A percentile compares a stretch with the other conserved stretches of the same genome.
Evolutionary conservation across 768 basidiomycete genomes (phyloP).

Genomic region (Hydnomerulius pinastri): DNA sequence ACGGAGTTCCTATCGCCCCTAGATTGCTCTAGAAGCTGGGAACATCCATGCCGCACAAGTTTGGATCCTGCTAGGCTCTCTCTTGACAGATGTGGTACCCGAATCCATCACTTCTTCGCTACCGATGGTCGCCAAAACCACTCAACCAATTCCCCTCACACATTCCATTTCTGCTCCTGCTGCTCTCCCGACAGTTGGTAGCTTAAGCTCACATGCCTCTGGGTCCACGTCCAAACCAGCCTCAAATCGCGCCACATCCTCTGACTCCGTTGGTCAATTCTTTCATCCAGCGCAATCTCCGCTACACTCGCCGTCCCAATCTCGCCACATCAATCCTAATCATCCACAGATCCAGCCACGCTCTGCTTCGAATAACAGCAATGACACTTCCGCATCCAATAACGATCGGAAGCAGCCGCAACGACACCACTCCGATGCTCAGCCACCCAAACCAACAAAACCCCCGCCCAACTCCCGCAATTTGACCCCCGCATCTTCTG

Average conservation of each 20-base stretch:
- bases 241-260: conserved; percentile 28
- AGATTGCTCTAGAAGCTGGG: conserved; percentile 64
- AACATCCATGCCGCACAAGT: conserved; percentile 58
- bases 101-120: conserved; percentile 29
- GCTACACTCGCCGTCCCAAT: conserved; percentile 25
- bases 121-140: conserved; percentile 17
- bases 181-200: conserved; percentile 32
- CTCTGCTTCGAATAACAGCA: conserved; percentile 18
- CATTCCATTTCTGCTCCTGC: conserved; percentile 47
- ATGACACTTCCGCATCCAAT: conserved; percentile 20
- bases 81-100: conserved; percentile 53
- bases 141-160: conserved; percentile 28
- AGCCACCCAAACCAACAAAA: conserved; percentile 21
- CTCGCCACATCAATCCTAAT: conserved; percentile 13
- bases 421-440: conserved; percentile 18
- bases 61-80: conserved; percentile 66
- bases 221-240: conserved; percentile 19
- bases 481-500: conserved; percentile 59
- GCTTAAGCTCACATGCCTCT: conserved; percentile 3
- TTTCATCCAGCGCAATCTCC: conserved; percentile 9
- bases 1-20: neutral
- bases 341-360: conserved; percentile 11
- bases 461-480: conserved; percentile 43
- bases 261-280: conserved; percentile 19
- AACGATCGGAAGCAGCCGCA: conserved; percentile 26